Evolutionary conservation across 2,329 filamentous ascomycete genomes (phyloP).

Genomic region (Ceratocystis alfenasii): DNA sequence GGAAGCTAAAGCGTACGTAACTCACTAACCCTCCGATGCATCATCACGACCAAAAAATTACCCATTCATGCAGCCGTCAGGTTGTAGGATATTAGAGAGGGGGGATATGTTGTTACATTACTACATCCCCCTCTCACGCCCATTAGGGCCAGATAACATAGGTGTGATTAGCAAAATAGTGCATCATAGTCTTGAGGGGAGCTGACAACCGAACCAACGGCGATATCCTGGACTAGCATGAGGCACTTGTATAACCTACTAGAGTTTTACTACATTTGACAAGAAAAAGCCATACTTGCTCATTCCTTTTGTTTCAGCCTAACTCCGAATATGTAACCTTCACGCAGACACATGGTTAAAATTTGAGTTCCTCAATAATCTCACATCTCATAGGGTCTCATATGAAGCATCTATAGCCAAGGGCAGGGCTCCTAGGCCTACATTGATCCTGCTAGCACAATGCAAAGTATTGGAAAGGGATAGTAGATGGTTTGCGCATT

Average conservation of each 20-base stretch:
- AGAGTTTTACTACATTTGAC: not conserved
- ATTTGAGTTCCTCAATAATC: not conserved
- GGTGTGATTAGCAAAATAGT: not conserved
- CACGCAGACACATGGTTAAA: not conserved
- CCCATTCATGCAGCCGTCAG: not conserved
- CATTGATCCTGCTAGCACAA: not conserved
- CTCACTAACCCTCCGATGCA: not conserved
- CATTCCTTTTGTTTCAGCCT: not conserved
- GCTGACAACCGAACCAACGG: not conserved
- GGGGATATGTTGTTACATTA: too few species aligned
- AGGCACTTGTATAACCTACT: not conserved
- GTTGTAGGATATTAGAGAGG: not conserved
- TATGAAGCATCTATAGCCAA: not conserved
- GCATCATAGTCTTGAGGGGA: not conserved
- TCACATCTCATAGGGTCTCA: not conserved
- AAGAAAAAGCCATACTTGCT: not conserved
- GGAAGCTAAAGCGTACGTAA: not conserved
- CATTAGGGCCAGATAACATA: not conserved
- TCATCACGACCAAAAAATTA: not conserved
- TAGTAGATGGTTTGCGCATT: not conserved
- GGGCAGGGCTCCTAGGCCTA: not conserved
- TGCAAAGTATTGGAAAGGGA: not conserved
- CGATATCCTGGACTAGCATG: not conserved
- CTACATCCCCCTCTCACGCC: not conserved
- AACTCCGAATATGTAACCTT: not conserved